Percentiles rank a stretch among this genome's conserved stretches.
Evolutionary conservation across 2,329 filamentous ascomycete genomes (phyloP).

Genomic region (Laburnicola sp.): DNA sequence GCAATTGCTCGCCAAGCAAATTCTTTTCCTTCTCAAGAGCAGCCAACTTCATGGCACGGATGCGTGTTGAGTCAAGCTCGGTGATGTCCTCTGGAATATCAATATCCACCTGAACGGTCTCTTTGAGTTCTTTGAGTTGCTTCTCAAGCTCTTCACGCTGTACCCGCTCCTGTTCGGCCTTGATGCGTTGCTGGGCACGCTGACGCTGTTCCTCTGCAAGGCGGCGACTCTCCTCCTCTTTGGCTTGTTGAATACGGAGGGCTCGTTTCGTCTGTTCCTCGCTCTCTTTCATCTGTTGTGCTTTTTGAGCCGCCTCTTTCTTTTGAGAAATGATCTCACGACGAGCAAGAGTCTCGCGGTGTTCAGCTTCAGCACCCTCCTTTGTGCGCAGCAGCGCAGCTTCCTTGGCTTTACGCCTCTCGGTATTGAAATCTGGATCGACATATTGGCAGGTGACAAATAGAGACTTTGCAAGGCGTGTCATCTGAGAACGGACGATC

Average conservation of each 20-base stretch:
- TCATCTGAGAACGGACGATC: slow-evolving; percentile 93
- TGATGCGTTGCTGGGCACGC: slow-evolving; percentile 86
- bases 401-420: slow-evolving; percentile 75
- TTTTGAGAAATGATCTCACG: slow-evolving; percentile 94
- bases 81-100: slow-evolving; percentile 81
- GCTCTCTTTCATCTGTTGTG: slow-evolving; percentile 84
- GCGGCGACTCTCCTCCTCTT: slow-evolving; percentile 86
- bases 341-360: slow-evolving; percentile 78
- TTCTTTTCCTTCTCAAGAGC: slow-evolving; percentile 99
- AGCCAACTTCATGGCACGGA: slow-evolving; percentile 91
- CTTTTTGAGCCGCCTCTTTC: slow-evolving; percentile 91
- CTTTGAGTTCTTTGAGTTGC: slow-evolving; percentile 93
- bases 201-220: slow-evolving; percentile 91
- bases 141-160: slow-evolving; percentile 66
- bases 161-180: slow-evolving; percentile 52
- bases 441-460: slow-evolving; percentile 96
- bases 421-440: slow-evolving; percentile 83
- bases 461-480: slow-evolving; percentile 85
- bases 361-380: slow-evolving; percentile 89
- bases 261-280: slow-evolving; percentile 89
- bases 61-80: slow-evolving; percentile 60
- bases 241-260: slow-evolving; percentile 81
- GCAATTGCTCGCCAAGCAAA: slow-evolving; percentile 86
- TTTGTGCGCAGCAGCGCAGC: slow-evolving; percentile 79
- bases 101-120: slow-evolving; percentile 84